Percentiles rank a stretch among this genome's conserved stretches.
phyloP scores from a whole-genome alignment of 805 yeast genomes.

The Alloascoidea africana region DNA sequence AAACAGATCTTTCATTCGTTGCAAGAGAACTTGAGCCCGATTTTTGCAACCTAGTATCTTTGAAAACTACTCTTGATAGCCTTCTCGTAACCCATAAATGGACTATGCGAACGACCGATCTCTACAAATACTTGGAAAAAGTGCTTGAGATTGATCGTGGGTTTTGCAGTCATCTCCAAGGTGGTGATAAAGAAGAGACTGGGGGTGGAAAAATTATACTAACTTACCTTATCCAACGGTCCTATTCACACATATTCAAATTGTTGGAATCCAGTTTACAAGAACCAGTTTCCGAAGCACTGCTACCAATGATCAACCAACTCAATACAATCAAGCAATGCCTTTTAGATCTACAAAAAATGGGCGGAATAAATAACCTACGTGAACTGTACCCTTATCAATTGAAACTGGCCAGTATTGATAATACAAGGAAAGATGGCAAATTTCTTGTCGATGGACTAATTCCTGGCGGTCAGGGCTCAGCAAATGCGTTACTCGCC shows the following conservation, averaged over 20 bases:
- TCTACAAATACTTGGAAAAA: conserved; percentile 66
- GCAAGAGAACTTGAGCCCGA: conserved; percentile 44
- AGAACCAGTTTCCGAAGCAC: conserved; percentile 93
- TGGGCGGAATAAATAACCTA: conserved; percentile 80
- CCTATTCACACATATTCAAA: conserved; percentile 83
- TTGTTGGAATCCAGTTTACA: conserved; percentile 74
- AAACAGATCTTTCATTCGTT: too few relatives aligned
- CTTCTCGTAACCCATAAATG: conserved; percentile 86
- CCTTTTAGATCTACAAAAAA: conserved; percentile 73
- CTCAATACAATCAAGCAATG: conserved; percentile 84
- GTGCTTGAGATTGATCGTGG: conserved; percentile 50
- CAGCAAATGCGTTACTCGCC: conserved; percentile 77
- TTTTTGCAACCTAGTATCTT: conserved; percentile 45
- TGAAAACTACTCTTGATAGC: conserved; percentile 67
- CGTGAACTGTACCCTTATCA: conserved; percentile 94
- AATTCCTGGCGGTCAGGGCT: conserved; percentile 97
- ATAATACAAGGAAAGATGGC: conserved; percentile 78
- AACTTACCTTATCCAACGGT: conserved; percentile 71
- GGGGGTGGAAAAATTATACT: conserved; percentile 32
- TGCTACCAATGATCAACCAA: conserved; percentile 90
- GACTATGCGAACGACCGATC: conserved; percentile 94
- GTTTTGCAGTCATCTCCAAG: too few relatives aligned
- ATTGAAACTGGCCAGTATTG: conserved; percentile 82
- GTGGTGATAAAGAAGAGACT: conserved; percentile 6
- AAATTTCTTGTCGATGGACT: conserved; percentile 70